Conservation (phyloP, 805 yeast genomes). For the Spathaspora boniae region DNA sequence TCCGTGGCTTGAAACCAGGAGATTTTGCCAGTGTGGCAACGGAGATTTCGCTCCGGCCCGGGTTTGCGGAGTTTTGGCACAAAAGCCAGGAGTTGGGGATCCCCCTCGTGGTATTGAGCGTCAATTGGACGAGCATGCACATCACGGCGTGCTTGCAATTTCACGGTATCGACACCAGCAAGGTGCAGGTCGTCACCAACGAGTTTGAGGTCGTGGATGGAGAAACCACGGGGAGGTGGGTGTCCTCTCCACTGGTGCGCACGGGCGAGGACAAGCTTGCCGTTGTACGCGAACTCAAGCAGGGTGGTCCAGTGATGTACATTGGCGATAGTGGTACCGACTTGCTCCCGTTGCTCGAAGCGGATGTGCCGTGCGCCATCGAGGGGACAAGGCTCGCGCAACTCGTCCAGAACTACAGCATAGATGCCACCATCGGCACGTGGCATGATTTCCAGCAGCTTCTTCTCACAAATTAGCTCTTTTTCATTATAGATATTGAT, state of each 20-base stretch:
- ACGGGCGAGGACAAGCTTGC: slow-evolving; percentile 54
- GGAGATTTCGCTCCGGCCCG: slow-evolving; percentile 34
- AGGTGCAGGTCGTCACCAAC: slow-evolving; percentile 42
- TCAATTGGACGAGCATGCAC: slow-evolving; percentile 57
- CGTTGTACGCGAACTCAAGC: slow-evolving; percentile 12
- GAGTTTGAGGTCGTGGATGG: slow-evolving; percentile 41
- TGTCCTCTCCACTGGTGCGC: slow-evolving; percentile 24
- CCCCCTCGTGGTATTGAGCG: slow-evolving; percentile 49
- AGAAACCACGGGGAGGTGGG: slow-evolving; percentile 30
- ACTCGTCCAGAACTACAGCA: slow-evolving; percentile 3
- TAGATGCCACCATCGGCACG: slow-evolving; percentile 5
- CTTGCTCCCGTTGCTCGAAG: slow-evolving; percentile 45
- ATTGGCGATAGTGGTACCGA: slow-evolving; percentile 67
- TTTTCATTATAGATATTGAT: not conserved
- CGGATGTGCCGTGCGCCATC: slow-evolving; percentile 47
- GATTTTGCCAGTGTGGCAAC: too few relatives aligned
- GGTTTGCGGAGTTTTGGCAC: slow-evolving; percentile 33
- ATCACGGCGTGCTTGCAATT: slow-evolving; percentile 32
- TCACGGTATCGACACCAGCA: slow-evolving; percentile 16
- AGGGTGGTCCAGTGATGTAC: slow-evolving; percentile 31
- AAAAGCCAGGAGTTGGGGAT: slow-evolving; percentile 17
- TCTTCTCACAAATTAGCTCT: too few relatives aligned
- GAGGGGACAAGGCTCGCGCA: slow-evolving; percentile 31
- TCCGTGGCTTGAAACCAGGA: slow-evolving; percentile 46
- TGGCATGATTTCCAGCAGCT: slow-evolving; percentile 9